Conservation (phyloP, 2,329 filamentous ascomycete genomes). For the Scedosporium aurantiacum region DNA sequence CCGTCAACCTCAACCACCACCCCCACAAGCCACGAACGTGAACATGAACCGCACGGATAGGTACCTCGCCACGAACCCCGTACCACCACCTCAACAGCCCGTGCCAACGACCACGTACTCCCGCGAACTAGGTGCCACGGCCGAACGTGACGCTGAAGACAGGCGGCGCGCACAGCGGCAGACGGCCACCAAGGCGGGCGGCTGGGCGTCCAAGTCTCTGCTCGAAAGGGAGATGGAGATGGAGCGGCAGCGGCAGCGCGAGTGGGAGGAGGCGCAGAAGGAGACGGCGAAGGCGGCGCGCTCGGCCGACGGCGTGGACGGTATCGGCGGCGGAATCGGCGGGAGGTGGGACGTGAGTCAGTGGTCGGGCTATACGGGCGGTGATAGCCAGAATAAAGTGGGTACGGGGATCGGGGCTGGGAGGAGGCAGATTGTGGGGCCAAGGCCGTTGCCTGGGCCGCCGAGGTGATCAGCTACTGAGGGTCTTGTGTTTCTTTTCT, state of each 20-base stretch:
- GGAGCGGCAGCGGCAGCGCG: slow-evolving; percentile 63
- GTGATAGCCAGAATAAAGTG: slow-evolving; percentile 62
- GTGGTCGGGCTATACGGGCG: slow-evolving; percentile 64
- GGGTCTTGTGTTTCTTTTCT: neutral
- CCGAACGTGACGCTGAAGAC: slow-evolving; percentile 53
- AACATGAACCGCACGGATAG: slow-evolving; percentile 40
- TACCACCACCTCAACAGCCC: slow-evolving; percentile 29
- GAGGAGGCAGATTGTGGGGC: slow-evolving; percentile 69
- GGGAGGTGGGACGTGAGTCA: slow-evolving; percentile 68
- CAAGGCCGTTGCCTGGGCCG: slow-evolving; percentile 48
- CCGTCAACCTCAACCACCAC: neutral
- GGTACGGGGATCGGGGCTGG: slow-evolving; percentile 56
- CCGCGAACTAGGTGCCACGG: slow-evolving; percentile 42
- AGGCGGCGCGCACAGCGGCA: slow-evolving; percentile 48
- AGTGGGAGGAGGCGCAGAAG: slow-evolving; percentile 70
- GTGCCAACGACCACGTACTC: slow-evolving; percentile 39
- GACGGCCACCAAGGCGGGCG: slow-evolving; percentile 48
- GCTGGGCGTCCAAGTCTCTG: slow-evolving; percentile 57
- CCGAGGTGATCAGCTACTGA: neutral
- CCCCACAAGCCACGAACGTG: slow-evolving; percentile 11
- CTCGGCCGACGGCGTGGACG: slow-evolving; percentile 42
- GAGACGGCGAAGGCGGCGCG: slow-evolving; percentile 46
- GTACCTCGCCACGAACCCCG: slow-evolving; percentile 43
- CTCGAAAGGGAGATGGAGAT: slow-evolving; percentile 73
- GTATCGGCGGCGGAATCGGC: slow-evolving; percentile 53